Evolutionary conservation across 2,329 filamentous ascomycete genomes (phyloP).

Genomic region (Lizonia empirigonia): DNA sequence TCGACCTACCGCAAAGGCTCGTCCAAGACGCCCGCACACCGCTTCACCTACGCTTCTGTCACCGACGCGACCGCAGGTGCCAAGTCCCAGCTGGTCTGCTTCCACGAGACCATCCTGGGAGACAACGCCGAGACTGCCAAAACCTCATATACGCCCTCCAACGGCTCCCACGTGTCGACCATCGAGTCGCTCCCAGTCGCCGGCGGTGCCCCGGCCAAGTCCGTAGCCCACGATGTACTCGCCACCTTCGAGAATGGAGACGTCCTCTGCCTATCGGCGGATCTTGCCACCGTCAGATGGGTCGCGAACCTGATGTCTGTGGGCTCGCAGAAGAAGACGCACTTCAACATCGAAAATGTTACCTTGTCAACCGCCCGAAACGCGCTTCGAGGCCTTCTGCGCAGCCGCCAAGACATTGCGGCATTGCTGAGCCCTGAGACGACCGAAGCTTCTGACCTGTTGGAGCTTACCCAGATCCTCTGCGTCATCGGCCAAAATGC

Average conservation of each 20-base stretch:
- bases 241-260: slow-evolving; percentile 66
- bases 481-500: slow-evolving; percentile 37
- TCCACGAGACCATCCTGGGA: slow-evolving; percentile 56
- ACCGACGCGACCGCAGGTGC: slow-evolving; percentile 53
- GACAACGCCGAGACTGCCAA: slow-evolving; percentile 45
- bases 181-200: slow-evolving; percentile 43
- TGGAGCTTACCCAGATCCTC: slow-evolving; percentile 46
- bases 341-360: slow-evolving; percentile 41
- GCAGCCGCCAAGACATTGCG: slow-evolving; percentile 52
- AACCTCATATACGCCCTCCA: slow-evolving; percentile 36
- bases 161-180: slow-evolving; percentile 31
- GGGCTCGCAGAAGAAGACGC: slow-evolving; percentile 21
- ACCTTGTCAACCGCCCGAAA: slow-evolving; percentile 46
- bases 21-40: slow-evolving; percentile 52
- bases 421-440: slow-evolving; percentile 44
- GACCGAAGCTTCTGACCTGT: slow-evolving; percentile 34
- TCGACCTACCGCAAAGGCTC: slow-evolving; percentile 61
- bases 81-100: slow-evolving; percentile 60
- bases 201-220: slow-evolving; percentile 20
- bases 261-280: slow-evolving; percentile 64
- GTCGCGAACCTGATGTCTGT: slow-evolving; percentile 28
- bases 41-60: slow-evolving; percentile 63
- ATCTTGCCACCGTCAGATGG: slow-evolving; percentile 50
- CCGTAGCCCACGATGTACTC: slow-evolving; percentile 56
- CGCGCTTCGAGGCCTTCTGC: slow-evolving; percentile 52